Base-by-base conservation (phyloP, 2,329 filamentous ascomycete genomes). In the Phoma herbarum region DNA sequence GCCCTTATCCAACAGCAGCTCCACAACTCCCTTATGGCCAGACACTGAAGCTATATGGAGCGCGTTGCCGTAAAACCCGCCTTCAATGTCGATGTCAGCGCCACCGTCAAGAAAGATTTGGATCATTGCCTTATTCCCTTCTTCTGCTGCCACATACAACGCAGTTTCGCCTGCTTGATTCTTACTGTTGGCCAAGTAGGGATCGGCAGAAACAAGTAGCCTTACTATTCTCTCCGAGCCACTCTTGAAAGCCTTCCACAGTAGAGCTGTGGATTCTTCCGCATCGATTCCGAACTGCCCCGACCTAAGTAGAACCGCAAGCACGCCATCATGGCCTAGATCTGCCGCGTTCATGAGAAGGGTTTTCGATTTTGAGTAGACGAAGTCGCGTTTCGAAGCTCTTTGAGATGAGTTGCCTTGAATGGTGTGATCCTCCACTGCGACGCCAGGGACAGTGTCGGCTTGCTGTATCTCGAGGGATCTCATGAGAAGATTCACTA, bases 281-380 rank as follows among this genome's bases (percentile, higher is more conserved):
- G 39, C 14, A 16, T 44, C 41, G 14, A 52, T 31, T 7, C 66
- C 50, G n/a, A 60, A 58, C 52, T n/a, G 39, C 22, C 64, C 53
- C 46, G 61, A 48, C 61, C 57, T 22, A 70, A 58, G 22, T 71
- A 62, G 18, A 68, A 52, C 22, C 57, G 59, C 46, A 28, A 69
- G 35, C 26, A 69, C 52, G 25, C 57, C 54, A 50, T 65, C 59
- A 52, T 70, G 42, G n/a, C 42, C 68, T 45, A 63, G 46, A 58
- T 69, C 52, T 12, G 54, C 60, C 23, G 73, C 69, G 63, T 66
- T 75, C 5, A 63, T 62, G n/a, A 69, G 60, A 39, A 67, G 55
- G 28, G 55, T 67, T 33, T 48, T 62, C 37, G 18, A 14, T 16
- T 56, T 63, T n/a, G 53, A 59, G 46, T 61, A 66, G 12, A 44